A percentile compares a stretch with the other conserved stretches of the same genome.
These are phyloP conservation scores for Naganishia liquefaciens DNA, from an alignment of 1,284 basidiomycete genomes.

Conservation along the genomic window DNA sequence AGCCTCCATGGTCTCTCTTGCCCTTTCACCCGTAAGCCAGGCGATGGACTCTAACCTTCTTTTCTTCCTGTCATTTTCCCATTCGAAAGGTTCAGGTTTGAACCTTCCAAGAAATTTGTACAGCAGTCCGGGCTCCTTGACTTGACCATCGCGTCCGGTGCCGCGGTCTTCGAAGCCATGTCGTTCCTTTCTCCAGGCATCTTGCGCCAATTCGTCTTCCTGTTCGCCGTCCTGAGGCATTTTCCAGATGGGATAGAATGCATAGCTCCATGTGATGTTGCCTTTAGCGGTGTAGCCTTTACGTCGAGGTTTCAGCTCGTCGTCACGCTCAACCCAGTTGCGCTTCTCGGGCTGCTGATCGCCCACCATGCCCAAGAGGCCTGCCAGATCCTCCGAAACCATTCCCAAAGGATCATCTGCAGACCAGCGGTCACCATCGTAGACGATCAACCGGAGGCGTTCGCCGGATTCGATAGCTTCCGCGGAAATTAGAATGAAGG, in stretches of 20 bases:
- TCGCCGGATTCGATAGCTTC: slow-evolving; percentile 52
- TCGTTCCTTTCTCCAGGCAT: slow-evolving; percentile 26
- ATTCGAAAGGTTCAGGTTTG: slow-evolving; percentile 38
- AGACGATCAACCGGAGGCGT: slow-evolving; percentile 44
- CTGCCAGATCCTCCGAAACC: slow-evolving; percentile 52
- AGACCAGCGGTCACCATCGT: slow-evolving; percentile 55
- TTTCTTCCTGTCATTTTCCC: slow-evolving; percentile 46
- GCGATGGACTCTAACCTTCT: slow-evolving; percentile 47
- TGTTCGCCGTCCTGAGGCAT: slow-evolving; percentile 43
- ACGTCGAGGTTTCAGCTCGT: slow-evolving; percentile 40
- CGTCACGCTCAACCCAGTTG: slow-evolving; percentile 40
- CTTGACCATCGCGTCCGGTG: slow-evolving; percentile 17
- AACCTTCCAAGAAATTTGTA: slow-evolving; percentile 32
- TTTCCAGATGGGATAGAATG: slow-evolving; percentile 51
- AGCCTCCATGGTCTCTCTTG: slow-evolving; percentile 52
- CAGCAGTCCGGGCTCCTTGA: slow-evolving; percentile 26
- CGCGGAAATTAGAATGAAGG: slow-evolving; percentile 46
- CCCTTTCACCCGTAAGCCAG: slow-evolving; percentile 51
- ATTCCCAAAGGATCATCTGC: slow-evolving; percentile 55
- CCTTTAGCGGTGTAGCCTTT: slow-evolving; percentile 47
- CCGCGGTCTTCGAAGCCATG: slow-evolving; percentile 15
- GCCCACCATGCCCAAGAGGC: slow-evolving; percentile 46
- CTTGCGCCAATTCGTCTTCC: slow-evolving; percentile 26
- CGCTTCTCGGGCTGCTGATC: slow-evolving; percentile 34
- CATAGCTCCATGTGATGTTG: slow-evolving; percentile 46